These are phyloP conservation scores for Venturia effusa DNA, from an alignment of 2,329 filamentous ascomycete species.

Conservation along the genomic window DNA sequence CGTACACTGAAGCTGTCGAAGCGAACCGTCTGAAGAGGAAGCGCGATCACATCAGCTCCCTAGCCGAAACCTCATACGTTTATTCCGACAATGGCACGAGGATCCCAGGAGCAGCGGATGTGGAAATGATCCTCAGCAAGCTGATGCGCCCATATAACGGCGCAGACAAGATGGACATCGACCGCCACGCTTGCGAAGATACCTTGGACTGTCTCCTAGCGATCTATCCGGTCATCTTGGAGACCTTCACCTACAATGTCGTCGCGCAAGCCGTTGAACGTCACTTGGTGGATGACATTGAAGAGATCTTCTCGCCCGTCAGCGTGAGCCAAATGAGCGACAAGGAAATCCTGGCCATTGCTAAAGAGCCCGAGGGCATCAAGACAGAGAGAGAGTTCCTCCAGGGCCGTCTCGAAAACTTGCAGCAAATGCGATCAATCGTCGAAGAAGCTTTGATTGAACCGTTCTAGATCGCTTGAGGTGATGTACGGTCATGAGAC, in stretches of 20 bases:
- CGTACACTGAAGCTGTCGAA: conserved; percentile 32
- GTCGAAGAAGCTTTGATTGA: too few species aligned
- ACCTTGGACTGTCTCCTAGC: conserved; percentile 25
- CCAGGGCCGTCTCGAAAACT: conserved; percentile 20
- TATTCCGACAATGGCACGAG: too few species aligned
- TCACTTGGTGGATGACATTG: conserved; percentile 22
- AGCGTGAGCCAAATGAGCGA: conserved; percentile 23
- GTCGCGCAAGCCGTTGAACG: conserved; percentile 29
- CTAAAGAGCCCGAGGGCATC: conserved; percentile 23
- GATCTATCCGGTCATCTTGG: conserved; percentile 28
- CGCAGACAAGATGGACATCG: conserved; percentile 19
- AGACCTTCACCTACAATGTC: conserved; percentile 25
- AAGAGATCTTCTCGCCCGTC: conserved; percentile 22
- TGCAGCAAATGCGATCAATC: too few species aligned
- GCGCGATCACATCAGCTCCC: too few species aligned
- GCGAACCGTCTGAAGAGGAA: conserved; percentile 7
- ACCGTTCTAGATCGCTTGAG: too few species aligned
- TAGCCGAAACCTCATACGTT: too few species aligned
- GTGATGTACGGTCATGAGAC: too few species aligned
- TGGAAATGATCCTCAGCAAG: too few species aligned
- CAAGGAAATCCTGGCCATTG: conserved; percentile 23
- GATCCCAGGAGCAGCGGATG: too few species aligned
- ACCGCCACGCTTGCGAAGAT: conserved; percentile 23
- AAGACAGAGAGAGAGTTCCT: conserved; percentile 20
- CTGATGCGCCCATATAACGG: too few species aligned